Conservation (phyloP, 176 grass and related monocot genomes). For the Cymbopogon citratus region DNA sequence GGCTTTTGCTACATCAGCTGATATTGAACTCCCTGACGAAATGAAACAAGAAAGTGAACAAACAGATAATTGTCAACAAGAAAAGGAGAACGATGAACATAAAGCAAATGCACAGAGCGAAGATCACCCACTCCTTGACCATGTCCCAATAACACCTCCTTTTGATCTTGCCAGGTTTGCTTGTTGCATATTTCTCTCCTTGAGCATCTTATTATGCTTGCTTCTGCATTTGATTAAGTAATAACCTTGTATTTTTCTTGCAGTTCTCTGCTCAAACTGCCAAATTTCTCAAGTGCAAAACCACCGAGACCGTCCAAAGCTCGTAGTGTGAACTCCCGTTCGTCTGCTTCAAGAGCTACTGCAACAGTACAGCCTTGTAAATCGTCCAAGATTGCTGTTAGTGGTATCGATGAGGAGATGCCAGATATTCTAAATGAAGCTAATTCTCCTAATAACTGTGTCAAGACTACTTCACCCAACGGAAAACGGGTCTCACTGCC, state of each 20-base stretch:
- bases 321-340: constrained; percentile 45
- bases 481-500: constrained; percentile 89
- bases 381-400: constrained; percentile 23
- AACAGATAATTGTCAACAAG: constrained; percentile 40
- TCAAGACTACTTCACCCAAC: constrained; percentile 83
- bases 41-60: constrained; percentile 51
- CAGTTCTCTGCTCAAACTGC: constrained; percentile 62
- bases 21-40: constrained; percentile 54
- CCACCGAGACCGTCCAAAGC: constrained; percentile 57
- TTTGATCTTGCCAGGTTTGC: constrained; percentile 60
- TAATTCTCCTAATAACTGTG: constrained; percentile 38
- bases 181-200: not conserved
- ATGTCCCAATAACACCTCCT: constrained; percentile 72
- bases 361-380: constrained; percentile 24
- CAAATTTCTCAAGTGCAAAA: constrained; percentile 74
- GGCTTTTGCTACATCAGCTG: constrained; percentile 28
- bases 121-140: constrained; percentile 41
- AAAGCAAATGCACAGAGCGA: constrained; percentile 49
- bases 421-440: constrained; percentile 39
- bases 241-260: constrained; percentile 1
- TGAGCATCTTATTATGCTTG: not conserved
- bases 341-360: constrained; percentile 39
- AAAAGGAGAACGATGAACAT: constrained; percentile 65
- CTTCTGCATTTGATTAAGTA: not conserved
- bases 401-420: constrained; percentile 42